A percentile compares a stretch with the other conserved stretches of the same genome.
Evolutionary conservation across 306 rosid species (phyloP).

Genomic region (Argentina anserina): DNA sequence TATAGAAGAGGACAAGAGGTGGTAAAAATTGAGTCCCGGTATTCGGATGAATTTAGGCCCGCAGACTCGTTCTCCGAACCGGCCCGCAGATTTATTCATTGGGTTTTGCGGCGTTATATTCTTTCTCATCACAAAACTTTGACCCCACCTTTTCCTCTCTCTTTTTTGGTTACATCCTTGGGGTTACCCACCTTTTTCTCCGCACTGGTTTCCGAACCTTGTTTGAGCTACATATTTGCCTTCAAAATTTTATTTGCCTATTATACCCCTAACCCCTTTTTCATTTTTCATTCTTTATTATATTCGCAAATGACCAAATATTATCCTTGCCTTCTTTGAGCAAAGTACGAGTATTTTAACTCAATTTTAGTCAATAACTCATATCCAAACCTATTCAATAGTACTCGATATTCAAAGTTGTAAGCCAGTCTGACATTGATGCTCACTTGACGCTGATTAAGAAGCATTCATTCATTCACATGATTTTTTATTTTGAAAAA

Average conservation of each 20-base stretch:
- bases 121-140: neutral
- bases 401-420: too few relatives aligned
- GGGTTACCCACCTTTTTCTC: neutral
- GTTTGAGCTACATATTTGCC: neutral
- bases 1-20: too few relatives aligned
- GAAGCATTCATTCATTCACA: too few relatives aligned
- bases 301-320: neutral
- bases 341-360: too few relatives aligned
- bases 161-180: too few relatives aligned
- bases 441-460: too few relatives aligned
- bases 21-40: neutral
- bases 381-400: too few relatives aligned
- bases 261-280: neutral
- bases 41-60: neutral
- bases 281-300: too few relatives aligned
- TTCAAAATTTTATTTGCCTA: neutral
- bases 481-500: too few relatives aligned
- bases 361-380: too few relatives aligned
- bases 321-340: neutral
- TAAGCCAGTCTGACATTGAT: too few relatives aligned
- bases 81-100: neutral
- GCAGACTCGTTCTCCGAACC: neutral
- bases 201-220: neutral
- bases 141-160: too few relatives aligned
- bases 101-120: neutral